phyloP scores from a whole-genome alignment of 257 asterid species.

The Verbascum thapsus region DNA sequence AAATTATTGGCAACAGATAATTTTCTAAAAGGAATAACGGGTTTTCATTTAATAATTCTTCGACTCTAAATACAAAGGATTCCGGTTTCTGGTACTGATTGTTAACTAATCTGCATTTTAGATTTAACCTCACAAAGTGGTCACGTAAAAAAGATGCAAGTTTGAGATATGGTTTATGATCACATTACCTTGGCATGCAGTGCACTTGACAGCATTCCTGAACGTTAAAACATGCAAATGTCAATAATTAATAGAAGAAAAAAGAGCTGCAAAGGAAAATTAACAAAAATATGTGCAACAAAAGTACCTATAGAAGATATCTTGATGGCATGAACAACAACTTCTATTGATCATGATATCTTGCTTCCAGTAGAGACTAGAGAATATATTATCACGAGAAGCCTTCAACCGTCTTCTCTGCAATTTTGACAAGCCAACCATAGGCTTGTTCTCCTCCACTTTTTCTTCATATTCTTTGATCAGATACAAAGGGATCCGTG shows the following conservation, averaged over 20 bases:
- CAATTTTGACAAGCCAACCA: conserved; percentile 44
- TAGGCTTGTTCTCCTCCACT: conserved; percentile 41
- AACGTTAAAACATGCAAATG: conserved; percentile 32
- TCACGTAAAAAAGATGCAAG: neutral
- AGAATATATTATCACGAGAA: conserved; percentile 51
- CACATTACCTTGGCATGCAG: conserved; percentile 71
- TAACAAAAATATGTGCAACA: conserved; percentile 9
- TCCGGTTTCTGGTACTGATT: conserved; percentile 1
- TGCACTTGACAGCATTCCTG: conserved; percentile 75
- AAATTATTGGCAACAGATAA: neutral
- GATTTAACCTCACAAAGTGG: neutral
- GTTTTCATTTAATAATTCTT: neutral
- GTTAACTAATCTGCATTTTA: neutral
- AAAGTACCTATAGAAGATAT: conserved; percentile 62
- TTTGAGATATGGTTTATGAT: conserved; percentile 25
- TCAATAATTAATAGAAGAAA: conserved; percentile 27
- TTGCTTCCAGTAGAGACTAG: conserved; percentile 56
- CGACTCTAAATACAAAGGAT: conserved; percentile 16
- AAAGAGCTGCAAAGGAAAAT: conserved; percentile 12
- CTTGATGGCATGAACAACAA: conserved; percentile 62
- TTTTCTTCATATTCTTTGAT: conserved; percentile 73
- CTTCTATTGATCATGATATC: conserved; percentile 40
- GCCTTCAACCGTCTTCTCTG: conserved; percentile 46
- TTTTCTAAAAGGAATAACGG: no score
- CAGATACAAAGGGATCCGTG: conserved; percentile 70